Conservation (phyloP, 805 yeast species). For the Pichia nakasei region DNA sequence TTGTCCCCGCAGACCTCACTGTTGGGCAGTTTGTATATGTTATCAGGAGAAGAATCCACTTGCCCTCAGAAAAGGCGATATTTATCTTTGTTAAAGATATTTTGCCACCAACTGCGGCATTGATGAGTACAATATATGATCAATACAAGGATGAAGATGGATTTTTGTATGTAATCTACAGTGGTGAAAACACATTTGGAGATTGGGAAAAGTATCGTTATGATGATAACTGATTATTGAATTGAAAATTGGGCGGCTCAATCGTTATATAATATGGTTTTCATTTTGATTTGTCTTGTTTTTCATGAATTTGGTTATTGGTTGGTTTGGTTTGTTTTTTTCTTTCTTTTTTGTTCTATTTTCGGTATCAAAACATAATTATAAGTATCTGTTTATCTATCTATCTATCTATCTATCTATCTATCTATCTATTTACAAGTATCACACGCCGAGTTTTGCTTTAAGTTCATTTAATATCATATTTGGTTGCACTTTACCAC, state of each 20-base stretch:
- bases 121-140: slow-evolving; percentile 89
- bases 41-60: slow-evolving; percentile 88
- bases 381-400: not conserved
- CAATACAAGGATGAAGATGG: slow-evolving; percentile 98
- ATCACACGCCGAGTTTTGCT: slow-evolving; percentile 12
- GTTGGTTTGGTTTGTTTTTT: not conserved
- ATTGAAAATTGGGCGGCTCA: not conserved
- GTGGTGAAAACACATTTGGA: slow-evolving; percentile 81
- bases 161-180: slow-evolving; percentile 87
- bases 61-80: slow-evolving; percentile 96
- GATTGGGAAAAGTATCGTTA: no score
- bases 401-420: not conserved
- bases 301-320: slow-evolving; percentile 2
- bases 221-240: not conserved
- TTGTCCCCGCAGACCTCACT: slow-evolving; percentile 92
- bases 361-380: not conserved
- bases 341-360: not conserved
- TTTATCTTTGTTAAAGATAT: slow-evolving; percentile 96
- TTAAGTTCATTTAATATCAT: slow-evolving; percentile 20
- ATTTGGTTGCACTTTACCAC: slow-evolving; percentile 44
- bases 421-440: no score
- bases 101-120: slow-evolving; percentile 95
- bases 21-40: slow-evolving; percentile 98
- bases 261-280: not conserved
- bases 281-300: not conserved